phyloP scores from a whole-genome alignment of 371 early-diverging fungal genomes.

The Mortierella polycephala region DNA sequence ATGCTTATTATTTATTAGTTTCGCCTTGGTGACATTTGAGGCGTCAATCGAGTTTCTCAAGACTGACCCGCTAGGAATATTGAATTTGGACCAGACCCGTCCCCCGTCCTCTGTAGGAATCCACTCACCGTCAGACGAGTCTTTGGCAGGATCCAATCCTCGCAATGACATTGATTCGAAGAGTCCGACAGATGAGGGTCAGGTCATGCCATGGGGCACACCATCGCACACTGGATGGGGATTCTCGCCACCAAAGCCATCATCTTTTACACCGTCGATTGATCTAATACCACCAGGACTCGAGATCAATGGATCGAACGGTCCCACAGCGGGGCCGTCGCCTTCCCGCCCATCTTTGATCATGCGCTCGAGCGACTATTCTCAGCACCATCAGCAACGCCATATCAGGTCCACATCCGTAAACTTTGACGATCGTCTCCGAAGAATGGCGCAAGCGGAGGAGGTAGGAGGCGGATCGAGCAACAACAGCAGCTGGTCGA shows the following conservation, averaged over 20 bases:
- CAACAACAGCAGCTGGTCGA: conserved; percentile 43
- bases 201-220: conserved; percentile 36
- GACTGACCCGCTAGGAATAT: conserved; percentile 63
- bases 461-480: conserved; percentile 27
- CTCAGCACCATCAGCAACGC: conserved; percentile 33
- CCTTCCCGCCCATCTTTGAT: conserved; percentile 17
- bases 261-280: conserved; percentile 7
- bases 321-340: conserved; percentile 6
- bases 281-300: conserved; percentile 11
- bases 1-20: conserved; percentile 29
- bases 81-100: conserved; percentile 8
- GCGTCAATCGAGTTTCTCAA: conserved; percentile 66
- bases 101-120: neutral
- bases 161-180: conserved; percentile 13
- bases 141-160: conserved; percentile 5
- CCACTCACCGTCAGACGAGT: conserved; percentile 7
- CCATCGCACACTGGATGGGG: conserved; percentile 55
- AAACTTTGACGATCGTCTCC: conserved; percentile 48
- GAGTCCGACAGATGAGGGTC: conserved; percentile 27
- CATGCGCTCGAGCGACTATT: conserved; percentile 9
- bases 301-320: neutral
- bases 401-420: conserved; percentile 38
- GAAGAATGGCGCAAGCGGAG: conserved; percentile 15
- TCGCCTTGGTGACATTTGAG: conserved; percentile 65
- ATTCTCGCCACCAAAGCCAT: conserved; percentile 44